These are phyloP conservation scores for Tausonia pullulans DNA, from an alignment of 1,284 basidiomycete species.

Conservation along the genomic window DNA sequence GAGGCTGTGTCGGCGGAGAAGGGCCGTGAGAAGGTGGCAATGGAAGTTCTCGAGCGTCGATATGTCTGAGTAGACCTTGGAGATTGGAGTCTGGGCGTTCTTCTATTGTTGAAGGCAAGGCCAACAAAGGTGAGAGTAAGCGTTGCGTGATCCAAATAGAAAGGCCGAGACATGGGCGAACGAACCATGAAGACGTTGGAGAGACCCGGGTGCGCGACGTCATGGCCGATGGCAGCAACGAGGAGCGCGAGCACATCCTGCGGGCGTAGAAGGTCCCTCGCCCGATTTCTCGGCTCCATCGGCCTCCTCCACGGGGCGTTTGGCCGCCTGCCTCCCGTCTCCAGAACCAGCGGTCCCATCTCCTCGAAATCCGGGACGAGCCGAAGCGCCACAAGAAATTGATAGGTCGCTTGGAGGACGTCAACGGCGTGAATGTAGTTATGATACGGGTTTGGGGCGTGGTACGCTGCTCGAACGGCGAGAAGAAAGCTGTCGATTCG, in stretches of 20 bases:
- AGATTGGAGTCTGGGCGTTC: constrained; percentile 79
- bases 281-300: constrained; percentile 16
- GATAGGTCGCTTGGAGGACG: constrained; percentile 82
- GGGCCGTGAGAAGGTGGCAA: constrained; percentile 65
- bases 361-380: constrained; percentile 34
- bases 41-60: constrained; percentile 90
- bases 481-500: constrained; percentile 63
- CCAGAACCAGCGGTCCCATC: constrained; percentile 18
- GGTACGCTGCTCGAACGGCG: constrained; percentile 74
- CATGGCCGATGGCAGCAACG: constrained; percentile 85
- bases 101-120: constrained; percentile 43
- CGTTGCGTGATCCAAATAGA: background rate
- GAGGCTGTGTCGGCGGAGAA: constrained; percentile 70
- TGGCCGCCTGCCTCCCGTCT: constrained; percentile 11
- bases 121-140: background rate
- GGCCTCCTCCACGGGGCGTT: constrained; percentile 2
- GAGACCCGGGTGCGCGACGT: constrained; percentile 87
- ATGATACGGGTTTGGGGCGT: constrained; percentile 81
- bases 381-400: constrained; percentile 62
- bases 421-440: constrained; percentile 92
- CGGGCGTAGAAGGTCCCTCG: constrained; percentile 42
- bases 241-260: constrained; percentile 72
- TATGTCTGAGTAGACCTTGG: constrained; percentile 73
- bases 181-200: constrained; percentile 83
- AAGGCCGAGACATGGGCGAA: constrained; percentile 17